Conservation (phyloP, 257 asterid genomes). For the Solanum sparsipilum region DNA sequence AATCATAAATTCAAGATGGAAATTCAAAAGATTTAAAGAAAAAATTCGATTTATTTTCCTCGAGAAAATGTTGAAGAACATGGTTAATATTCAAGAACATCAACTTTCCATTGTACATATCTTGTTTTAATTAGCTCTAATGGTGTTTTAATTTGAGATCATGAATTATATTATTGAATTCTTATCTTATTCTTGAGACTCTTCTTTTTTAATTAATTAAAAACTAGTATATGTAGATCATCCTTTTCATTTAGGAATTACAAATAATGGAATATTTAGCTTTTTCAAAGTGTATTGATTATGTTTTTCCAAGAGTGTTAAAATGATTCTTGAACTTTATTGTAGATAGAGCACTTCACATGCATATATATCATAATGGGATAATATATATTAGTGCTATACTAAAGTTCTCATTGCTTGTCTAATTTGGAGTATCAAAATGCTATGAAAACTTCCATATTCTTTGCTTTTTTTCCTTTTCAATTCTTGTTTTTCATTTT, state of each 20-base stretch:
- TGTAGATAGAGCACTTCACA: conserved; percentile 18
- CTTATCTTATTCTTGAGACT: neutral
- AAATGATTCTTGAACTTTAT: conserved; percentile 10
- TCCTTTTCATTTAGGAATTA: neutral
- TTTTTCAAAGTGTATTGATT: conserved; percentile 5
- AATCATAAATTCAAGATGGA: neutral
- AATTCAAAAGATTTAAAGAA: neutral
- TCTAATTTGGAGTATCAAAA: conserved; percentile 20
- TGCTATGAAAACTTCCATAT: neutral
- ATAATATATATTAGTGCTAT: conserved; percentile 13
- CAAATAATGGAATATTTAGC: conserved; percentile 24
- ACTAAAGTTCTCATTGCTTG: conserved; percentile 29
- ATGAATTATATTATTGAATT: neutral
- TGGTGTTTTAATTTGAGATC: neutral
- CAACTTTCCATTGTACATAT: conserved; percentile 25
- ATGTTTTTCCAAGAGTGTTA: conserved; percentile 17
- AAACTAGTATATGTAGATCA: neutral
- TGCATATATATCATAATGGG: conserved; percentile 10
- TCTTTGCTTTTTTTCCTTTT: neutral
- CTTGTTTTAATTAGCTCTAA: neutral
- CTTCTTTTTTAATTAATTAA: neutral
- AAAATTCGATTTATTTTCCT: neutral
- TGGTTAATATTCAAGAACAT: conserved; percentile 40
- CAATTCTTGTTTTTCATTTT: neutral
- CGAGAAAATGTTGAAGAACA: conserved; percentile 36